A percentile compares a stretch with the other conserved stretches of the same genome.
Conservation (phyloP, 192 early-diverging fungal genomes). For the Coemansia sp. region DNA sequence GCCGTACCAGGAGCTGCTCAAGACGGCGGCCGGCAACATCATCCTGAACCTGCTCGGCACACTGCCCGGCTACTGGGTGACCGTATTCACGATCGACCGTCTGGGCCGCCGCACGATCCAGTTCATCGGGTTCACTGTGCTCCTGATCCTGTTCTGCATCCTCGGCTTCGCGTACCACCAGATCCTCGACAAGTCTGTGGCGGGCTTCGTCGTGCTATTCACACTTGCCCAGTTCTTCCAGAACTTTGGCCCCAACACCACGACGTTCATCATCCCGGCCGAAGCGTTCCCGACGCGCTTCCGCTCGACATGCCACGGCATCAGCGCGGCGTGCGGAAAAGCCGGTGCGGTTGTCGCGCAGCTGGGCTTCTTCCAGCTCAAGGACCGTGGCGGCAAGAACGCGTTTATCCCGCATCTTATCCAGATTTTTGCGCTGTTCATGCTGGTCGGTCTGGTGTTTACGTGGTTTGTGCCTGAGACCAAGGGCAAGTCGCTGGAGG, state of each 20-base stretch:
- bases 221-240: conserved; percentile 75
- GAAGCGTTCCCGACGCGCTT: conserved; percentile 83
- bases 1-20: conserved; percentile 53
- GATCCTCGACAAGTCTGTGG: conserved; percentile 58
- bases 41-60: conserved; percentile 84
- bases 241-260: conserved; percentile 96
- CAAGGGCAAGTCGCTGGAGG: conserved; percentile 53
- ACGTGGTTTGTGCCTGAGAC: conserved; percentile 53
- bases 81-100: conserved; percentile 84
- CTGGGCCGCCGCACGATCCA: conserved; percentile 93
- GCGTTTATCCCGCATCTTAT: conserved; percentile 60
- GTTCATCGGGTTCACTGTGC: conserved; percentile 80
- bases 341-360: conserved; percentile 75
- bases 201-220: conserved; percentile 65
- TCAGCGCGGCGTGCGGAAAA: conserved; percentile 78
- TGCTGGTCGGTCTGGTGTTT: conserved; percentile 66
- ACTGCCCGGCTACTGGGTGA: conserved; percentile 96
- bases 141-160: conserved; percentile 72
- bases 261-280: conserved; percentile 82
- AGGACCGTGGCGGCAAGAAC: conserved; percentile 68
- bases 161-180: conserved; percentile 70
- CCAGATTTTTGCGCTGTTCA: conserved; percentile 73
- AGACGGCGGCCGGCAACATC: conserved; percentile 83
- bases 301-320: conserved; percentile 77
- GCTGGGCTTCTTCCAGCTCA: conserved; percentile 67